Base-by-base conservation (phyloP, 2,329 filamentous ascomycete species). In the Ophiostoma sp. region DNA sequence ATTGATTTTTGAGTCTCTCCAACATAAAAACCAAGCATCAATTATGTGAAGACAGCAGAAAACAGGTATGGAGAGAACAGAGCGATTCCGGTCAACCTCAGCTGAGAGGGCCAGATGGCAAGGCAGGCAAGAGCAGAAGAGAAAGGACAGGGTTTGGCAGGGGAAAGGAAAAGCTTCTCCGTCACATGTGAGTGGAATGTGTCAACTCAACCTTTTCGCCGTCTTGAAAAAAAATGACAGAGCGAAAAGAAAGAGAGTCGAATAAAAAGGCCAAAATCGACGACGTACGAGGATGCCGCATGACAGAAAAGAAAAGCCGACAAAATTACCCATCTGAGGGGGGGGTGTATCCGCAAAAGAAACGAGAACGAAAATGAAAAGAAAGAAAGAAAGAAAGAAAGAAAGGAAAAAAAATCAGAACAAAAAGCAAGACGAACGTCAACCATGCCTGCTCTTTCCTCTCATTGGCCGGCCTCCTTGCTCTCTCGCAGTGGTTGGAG, bases 161-260 rank as follows among this genome's bases (percentile, higher is more conserved):
- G 61, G 61, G n/a, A 19, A 22, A 59, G 69, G 69, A 64, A 71
- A 71, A 64, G 19, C 11, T 52, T 71, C 69, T 71, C 57, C 69
- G 69, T 52, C 69, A 63, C 69, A 71, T 71, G 57, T 6, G 33
- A 63, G 28, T 45, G 11, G 55, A 72, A 55, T 36, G 25, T 4
- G 11, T 52, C 25, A 15, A 33, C 42, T 52, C 25, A 15, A 33
- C 42, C 25, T 31, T 66, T 66, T 66, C 17, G 64, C 39, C 39
- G 4, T 28, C 42, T 22, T n/a, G 6, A 9, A 64, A 45, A 45
- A 9, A 66, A 25, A 42, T 12, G 31, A 25, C 39, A 64, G 19
- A 25, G 31, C n/a, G n/a, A n/a, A 42, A 42, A 42, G 15, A 42
- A 2, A 42, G 39, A 42, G 9, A 42, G 2, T 9, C 39, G 39